phyloP scores from a whole-genome alignment of 192 early-diverging fungal genomes.

The Pilaira anomala region DNA sequence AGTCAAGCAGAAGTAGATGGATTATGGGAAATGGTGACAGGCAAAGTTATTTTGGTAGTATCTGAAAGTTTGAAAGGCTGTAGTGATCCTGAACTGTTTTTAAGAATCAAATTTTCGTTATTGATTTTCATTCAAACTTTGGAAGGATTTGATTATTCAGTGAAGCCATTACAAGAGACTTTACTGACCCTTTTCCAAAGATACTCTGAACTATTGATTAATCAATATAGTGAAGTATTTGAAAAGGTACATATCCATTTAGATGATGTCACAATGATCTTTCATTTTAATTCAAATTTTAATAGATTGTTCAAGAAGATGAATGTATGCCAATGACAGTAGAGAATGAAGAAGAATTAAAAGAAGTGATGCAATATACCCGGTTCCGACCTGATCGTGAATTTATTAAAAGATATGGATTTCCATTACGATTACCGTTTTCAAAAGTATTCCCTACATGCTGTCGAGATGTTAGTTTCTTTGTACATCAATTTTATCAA shows the following conservation, averaged over 20 bases:
- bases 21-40: conserved; percentile 85
- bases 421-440: conserved; percentile 74
- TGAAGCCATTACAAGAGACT: conserved; percentile 64
- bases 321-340: conserved; percentile 78
- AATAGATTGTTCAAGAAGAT: conserved; percentile 75
- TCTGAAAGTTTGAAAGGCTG: conserved; percentile 78
- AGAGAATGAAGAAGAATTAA: conserved; percentile 59
- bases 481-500: conserved; percentile 76
- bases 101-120: conserved; percentile 74
- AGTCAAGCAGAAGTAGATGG: conserved; percentile 80
- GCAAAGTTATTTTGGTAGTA: conserved; percentile 76
- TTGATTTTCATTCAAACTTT: conserved; percentile 89
- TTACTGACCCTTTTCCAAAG: conserved; percentile 75
- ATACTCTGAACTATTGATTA: conserved; percentile 74
- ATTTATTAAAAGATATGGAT: conserved; percentile 38
- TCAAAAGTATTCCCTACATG: conserved; percentile 75
- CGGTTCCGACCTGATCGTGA: conserved; percentile 55
- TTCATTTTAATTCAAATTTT: neutral
- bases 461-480: conserved; percentile 66
- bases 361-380: conserved; percentile 59
- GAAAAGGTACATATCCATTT: conserved; percentile 51
- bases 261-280: neutral
- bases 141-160: conserved; percentile 77
- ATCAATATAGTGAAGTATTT: conserved; percentile 61
- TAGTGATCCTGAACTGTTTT: conserved; percentile 73